These are phyloP conservation scores for Trichoderma koningiopsis DNA, from an alignment of 2,329 filamentous ascomycete genomes.

Conservation along the genomic window DNA sequence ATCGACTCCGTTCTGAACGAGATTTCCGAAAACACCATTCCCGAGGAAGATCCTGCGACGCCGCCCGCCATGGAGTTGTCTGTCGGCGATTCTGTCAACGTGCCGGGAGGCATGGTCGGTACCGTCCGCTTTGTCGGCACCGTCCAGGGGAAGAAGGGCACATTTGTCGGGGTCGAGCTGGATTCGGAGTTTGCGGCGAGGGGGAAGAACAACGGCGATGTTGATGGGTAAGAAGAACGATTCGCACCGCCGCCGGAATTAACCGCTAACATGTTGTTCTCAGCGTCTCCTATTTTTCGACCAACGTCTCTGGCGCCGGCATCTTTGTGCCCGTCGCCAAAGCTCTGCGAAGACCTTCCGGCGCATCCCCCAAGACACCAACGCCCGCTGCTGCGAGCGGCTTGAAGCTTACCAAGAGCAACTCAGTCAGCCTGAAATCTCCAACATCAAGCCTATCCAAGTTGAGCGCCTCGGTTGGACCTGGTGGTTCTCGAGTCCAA, in stretches of 20 bases:
- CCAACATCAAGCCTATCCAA: slow-evolving; percentile 69
- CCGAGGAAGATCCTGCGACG: slow-evolving; percentile 56
- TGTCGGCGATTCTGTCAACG: slow-evolving; percentile 83
- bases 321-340: slow-evolving; percentile 92
- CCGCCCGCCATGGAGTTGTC: slow-evolving; percentile 57
- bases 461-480: slow-evolving; percentile 87
- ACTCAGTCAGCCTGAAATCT: slow-evolving; percentile 61
- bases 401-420: slow-evolving; percentile 57
- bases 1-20: slow-evolving; percentile 54
- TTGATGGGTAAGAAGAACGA: slow-evolving; percentile 73
- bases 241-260: slow-evolving; percentile 10
- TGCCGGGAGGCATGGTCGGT: slow-evolving; percentile 90
- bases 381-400: slow-evolving; percentile 62
- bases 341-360: slow-evolving; percentile 67
- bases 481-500: slow-evolving; percentile 63
- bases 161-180: slow-evolving; percentile 91
- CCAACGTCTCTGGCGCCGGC: slow-evolving; percentile 75
- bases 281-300: slow-evolving; percentile 78
- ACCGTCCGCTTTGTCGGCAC: slow-evolving; percentile 84
- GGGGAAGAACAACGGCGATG: slow-evolving; percentile 95
- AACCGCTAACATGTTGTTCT: slow-evolving; percentile 25
- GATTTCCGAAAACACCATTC: slow-evolving; percentile 42
- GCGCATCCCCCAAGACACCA: slow-evolving; percentile 66
- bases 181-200: slow-evolving; percentile 75
- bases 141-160: slow-evolving; percentile 86